Evolutionary conservation across 78 protist genomes (phyloP), one percentile per base, ranked within the genome.

Genomic region (Tieghemostelium lacteum): DNA sequence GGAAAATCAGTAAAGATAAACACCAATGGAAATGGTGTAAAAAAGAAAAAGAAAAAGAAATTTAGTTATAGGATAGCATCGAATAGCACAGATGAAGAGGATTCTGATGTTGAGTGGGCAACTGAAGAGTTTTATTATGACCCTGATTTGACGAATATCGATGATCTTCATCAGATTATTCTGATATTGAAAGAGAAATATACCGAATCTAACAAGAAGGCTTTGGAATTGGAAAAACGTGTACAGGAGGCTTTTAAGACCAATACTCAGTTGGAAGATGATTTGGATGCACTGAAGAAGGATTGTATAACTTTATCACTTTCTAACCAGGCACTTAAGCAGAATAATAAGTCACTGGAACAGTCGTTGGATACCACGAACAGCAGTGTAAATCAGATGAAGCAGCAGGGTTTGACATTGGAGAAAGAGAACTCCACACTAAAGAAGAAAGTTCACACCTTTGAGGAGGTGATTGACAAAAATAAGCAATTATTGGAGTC

Each of bases 111-210:
- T 58, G 63, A 49, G 7, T 83, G 91, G 91, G 91, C 91, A 31
- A 83, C 91, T 0, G 91, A 83, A 42, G 91, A 83, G 36, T 83
- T 83, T 50, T 83, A 83, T 42, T 83, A 83, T 58, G 91, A 83
- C 45, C 91, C 91, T 26, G 20, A 55, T 17, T 52, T 83, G 8
- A 72, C 54, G 2, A 69, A 69, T 42, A 22, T 45, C 1, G 91
- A 83, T n/a, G 91, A 83, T 28, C 66, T 83, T 17, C 91, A 83
- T 36, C 70, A 66, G 33, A 65, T 83, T 54, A 69, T 69, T 29
- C 55, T 74, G 2, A 69, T 83, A 17, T 52, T 83, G 34, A 83
- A 83, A 36, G 91, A 83, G 49, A 83, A 83, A 10, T 83, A 69
- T 70, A 67, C 80, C 12, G 12, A 69, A 37, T 69, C 66, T n/a